phyloP scores from a whole-genome alignment of 1,284 basidiomycete genomes.

The Gymnopus androsaceus region DNA sequence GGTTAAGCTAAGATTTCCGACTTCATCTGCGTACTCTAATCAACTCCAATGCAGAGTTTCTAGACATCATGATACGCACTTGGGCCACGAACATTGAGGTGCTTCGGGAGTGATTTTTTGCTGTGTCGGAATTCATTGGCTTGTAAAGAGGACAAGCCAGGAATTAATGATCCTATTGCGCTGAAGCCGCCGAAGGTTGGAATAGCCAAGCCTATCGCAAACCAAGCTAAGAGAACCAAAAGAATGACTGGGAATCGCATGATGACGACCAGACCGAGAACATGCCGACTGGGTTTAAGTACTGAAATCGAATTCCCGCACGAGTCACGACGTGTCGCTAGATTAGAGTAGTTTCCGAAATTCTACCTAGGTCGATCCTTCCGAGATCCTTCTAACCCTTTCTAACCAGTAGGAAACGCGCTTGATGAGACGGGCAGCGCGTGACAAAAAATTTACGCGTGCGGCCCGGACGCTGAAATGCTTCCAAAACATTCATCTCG shows the following conservation, averaged over 20 bases:
- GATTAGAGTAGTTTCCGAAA: conserved; percentile 3
- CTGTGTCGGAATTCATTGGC: conserved; percentile 37
- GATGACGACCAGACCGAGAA: neutral
- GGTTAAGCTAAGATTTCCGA: conserved; percentile 37
- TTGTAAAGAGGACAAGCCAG: conserved; percentile 48
- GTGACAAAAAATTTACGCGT: conserved; percentile 6
- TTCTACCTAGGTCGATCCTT: conserved; percentile 10
- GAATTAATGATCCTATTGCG: conserved; percentile 49
- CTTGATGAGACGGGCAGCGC: neutral
- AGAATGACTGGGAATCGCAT: conserved; percentile 13
- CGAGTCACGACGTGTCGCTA: neutral
- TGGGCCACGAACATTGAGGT: conserved; percentile 39
- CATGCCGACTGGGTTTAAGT: neutral
- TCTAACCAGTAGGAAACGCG: neutral
- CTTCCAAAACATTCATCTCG: neutral
- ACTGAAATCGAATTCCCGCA: neutral
- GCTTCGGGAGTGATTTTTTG: conserved; percentile 30
- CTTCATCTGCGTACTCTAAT: conserved; percentile 23
- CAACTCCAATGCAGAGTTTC: conserved; percentile 12
- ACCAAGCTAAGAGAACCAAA: conserved; percentile 25
- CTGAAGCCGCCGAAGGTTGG: conserved; percentile 50
- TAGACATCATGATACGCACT: conserved; percentile 24
- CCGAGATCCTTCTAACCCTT: no score
- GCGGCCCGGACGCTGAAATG: neutral
- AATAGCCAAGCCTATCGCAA: conserved; percentile 29